Conservation (phyloP, 73 alveolate genomes). For the Blepharisma japonicum region DNA sequence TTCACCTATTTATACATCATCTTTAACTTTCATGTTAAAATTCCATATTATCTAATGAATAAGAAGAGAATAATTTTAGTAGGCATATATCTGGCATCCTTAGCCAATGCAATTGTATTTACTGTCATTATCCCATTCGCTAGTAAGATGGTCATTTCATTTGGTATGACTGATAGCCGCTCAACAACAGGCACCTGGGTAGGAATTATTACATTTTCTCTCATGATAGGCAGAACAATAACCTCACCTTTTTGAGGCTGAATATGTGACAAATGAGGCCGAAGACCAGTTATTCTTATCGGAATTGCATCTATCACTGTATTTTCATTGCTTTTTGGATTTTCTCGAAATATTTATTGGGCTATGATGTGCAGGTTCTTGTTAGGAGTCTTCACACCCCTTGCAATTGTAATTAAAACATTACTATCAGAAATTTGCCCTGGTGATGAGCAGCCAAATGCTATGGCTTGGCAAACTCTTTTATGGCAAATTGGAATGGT, state of each 20-base stretch:
- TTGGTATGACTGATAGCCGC: neutral
- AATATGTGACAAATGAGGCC: neutral
- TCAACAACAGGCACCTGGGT: neutral
- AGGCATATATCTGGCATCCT: too few relatives aligned
- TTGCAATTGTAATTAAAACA: neutral
- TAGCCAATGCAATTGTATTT: neutral
- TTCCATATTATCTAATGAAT: too few relatives aligned
- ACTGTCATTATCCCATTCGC: slow-evolving; percentile 6
- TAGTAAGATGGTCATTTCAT: neutral
- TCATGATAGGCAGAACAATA: neutral
- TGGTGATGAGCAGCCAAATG: neutral
- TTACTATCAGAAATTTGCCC: neutral
- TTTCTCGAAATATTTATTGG: neutral
- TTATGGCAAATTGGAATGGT: neutral
- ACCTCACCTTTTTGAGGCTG: slow-evolving; percentile 4
- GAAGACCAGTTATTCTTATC: neutral
- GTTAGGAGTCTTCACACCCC: neutral
- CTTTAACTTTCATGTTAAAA: too few relatives aligned
- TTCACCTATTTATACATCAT: too few relatives aligned
- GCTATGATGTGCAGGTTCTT: neutral
- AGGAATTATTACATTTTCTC: neutral
- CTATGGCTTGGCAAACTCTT: neutral
- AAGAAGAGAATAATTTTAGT: too few relatives aligned
- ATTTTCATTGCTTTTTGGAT: neutral
- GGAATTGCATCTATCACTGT: neutral